Evolutionary conservation across 2,329 filamentous ascomycete species (phyloP).

Genomic region (Teratosphaeria zuluensis): DNA sequence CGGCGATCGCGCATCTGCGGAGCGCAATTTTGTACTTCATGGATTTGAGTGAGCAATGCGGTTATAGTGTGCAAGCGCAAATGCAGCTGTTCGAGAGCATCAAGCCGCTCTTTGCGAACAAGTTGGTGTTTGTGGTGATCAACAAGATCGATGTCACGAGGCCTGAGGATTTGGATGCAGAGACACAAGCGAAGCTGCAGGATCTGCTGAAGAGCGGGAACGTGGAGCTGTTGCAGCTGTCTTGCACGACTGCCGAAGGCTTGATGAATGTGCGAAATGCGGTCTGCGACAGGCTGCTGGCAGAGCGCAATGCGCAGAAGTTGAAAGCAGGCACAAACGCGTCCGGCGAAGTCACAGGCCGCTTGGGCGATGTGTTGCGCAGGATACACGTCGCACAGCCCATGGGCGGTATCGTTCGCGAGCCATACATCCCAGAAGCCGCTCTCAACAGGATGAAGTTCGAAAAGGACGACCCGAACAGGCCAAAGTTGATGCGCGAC

Average conservation of each 20-base stretch:
- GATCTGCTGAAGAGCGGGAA: slow-evolving; percentile 74
- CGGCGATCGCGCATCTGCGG: slow-evolving; percentile 90
- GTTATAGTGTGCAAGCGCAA: slow-evolving; percentile 86
- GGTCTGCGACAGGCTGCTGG: slow-evolving; percentile 84
- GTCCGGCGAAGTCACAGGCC: slow-evolving; percentile 63
- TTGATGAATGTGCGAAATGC: slow-evolving; percentile 92
- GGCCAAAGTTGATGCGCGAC: slow-evolving; percentile 71
- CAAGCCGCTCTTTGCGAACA: slow-evolving; percentile 93
- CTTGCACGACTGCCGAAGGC: slow-evolving; percentile 89
- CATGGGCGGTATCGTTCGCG: slow-evolving; percentile 65
- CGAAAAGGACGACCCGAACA: slow-evolving; percentile 79
- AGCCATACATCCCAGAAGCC: slow-evolving; percentile 82
- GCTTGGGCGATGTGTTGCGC: slow-evolving; percentile 81
- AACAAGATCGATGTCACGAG: slow-evolving; percentile 95
- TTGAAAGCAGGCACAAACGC: slow-evolving; percentile 78
- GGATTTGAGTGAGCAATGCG: slow-evolving; percentile 94
- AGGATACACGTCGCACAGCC: slow-evolving; percentile 97
- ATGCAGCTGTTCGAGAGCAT: slow-evolving; percentile 94
- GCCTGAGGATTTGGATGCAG: slow-evolving; percentile 75
- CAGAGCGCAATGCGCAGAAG: slow-evolving; percentile 89
- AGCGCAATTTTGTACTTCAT: slow-evolving; percentile 97
- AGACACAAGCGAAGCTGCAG: slow-evolving; percentile 68
- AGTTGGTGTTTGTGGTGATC: slow-evolving; percentile 90
- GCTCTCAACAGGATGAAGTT: slow-evolving; percentile 76
- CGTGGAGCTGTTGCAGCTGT: slow-evolving; percentile 85